Evolutionary conservation across 257 asterid genomes (phyloP).

Genomic region (Solanum corneliomulleri): DNA sequence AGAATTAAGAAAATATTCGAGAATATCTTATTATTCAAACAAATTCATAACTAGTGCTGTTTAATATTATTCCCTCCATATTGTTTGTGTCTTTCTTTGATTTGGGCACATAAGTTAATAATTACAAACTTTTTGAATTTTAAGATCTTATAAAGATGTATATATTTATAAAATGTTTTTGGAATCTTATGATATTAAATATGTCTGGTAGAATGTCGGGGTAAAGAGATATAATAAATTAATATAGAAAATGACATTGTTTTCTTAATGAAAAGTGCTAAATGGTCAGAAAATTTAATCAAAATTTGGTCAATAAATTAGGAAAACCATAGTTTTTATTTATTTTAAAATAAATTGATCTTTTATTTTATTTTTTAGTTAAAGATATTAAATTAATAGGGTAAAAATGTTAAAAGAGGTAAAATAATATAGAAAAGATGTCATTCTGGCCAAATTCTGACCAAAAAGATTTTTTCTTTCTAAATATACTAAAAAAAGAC

Average conservation of each 20-base stretch:
- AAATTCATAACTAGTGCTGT: not conserved
- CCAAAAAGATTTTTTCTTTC: not conserved
- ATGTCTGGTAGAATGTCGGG: not conserved
- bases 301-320: too few relatives aligned
- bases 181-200: not conserved
- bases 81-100: not conserved
- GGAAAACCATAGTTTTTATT: too few relatives aligned
- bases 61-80: not conserved
- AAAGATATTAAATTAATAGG: too few relatives aligned
- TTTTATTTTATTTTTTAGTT: too few relatives aligned
- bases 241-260: not conserved
- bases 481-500: not conserved
- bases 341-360: too few relatives aligned
- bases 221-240: not conserved
- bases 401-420: too few relatives aligned
- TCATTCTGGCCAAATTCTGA: too few relatives aligned
- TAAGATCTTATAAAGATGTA: not conserved
- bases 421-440: too few relatives aligned
- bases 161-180: not conserved
- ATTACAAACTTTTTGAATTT: not conserved
- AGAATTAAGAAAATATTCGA: not conserved
- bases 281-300: too few relatives aligned
- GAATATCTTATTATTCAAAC: not conserved
- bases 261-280: not conserved
- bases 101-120: not conserved